Conservation (phyloP, 2,329 filamentous ascomycete species). For the Clonostachys solani region DNA sequence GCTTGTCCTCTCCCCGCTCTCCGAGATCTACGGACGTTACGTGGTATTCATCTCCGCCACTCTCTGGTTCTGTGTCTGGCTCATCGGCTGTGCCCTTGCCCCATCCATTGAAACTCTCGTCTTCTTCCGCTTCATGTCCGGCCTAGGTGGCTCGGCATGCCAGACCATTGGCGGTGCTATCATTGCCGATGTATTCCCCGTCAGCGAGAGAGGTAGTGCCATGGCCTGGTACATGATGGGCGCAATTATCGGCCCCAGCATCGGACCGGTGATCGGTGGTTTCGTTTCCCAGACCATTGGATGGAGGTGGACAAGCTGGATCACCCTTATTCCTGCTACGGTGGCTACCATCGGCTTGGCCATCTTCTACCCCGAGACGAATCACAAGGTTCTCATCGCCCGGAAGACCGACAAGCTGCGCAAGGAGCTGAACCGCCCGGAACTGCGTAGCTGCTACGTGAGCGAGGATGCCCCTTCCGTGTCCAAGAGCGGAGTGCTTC, state of each 20-base stretch:
- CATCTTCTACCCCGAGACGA: constrained; percentile 31
- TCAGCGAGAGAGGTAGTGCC: constrained; percentile 39
- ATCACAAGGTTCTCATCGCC: constrained; percentile 41
- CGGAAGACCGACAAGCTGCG: constrained; percentile 40
- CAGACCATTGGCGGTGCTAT: constrained; percentile 51
- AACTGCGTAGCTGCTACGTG: constrained; percentile 40
- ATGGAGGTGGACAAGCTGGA: constrained; percentile 50
- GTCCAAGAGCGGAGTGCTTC: constrained; percentile 12
- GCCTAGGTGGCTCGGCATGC: constrained; percentile 51
- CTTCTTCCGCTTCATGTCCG: constrained; percentile 54
- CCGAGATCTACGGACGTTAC: constrained; percentile 61
- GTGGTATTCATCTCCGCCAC: constrained; percentile 53
- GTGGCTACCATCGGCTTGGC: constrained; percentile 14
- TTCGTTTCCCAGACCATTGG: constrained; percentile 43
- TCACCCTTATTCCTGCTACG: constrained; percentile 40
- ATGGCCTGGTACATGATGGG: constrained; percentile 51
- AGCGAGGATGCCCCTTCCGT: constrained; percentile 14
- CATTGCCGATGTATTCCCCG: constrained; percentile 48
- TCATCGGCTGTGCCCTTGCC: constrained; percentile 60
- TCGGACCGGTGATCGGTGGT: constrained; percentile 43
- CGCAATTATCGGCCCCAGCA: constrained; percentile 51
- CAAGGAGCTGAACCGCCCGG: constrained; percentile 36
- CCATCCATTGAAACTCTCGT: constrained; percentile 49
- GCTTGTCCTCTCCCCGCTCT: constrained; percentile 51
- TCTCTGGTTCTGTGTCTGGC: constrained; percentile 56